A percentile compares a stretch with the other conserved stretches of the same genome.
These are phyloP conservation scores for Coemansia sp. DNA, from an alignment of 192 early-diverging fungal species.

Conservation along the genomic window DNA sequence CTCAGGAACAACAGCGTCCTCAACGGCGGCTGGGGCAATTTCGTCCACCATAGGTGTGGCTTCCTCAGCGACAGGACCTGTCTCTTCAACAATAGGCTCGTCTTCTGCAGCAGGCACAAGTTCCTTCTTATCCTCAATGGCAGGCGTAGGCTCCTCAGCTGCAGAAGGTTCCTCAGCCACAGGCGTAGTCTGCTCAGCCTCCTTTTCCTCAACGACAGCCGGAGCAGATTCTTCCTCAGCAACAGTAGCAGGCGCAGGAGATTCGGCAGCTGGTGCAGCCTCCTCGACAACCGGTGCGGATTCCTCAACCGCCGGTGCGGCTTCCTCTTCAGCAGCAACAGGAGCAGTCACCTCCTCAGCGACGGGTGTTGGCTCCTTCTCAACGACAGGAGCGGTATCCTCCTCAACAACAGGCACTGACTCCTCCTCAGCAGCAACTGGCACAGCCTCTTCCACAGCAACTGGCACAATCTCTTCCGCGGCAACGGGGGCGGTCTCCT, in stretches of 20 bases:
- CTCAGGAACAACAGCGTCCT: background rate
- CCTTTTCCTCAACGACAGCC: background rate
- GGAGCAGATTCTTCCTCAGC: background rate
- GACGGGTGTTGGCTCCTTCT: too few relatives aligned
- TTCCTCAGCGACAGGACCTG: background rate
- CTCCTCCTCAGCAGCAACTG: conserved; percentile 4
- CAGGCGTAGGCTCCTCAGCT: conserved; percentile 10
- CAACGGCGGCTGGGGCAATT: background rate
- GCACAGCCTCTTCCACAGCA: conserved; percentile 8
- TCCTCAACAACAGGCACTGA: background rate
- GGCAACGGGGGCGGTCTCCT: background rate
- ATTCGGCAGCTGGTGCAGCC: too few relatives aligned
- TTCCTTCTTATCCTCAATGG: background rate
- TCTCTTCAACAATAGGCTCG: background rate
- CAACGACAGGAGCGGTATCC: background rate
- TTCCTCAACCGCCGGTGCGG: background rate
- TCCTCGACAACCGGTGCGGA: conserved; percentile 1
- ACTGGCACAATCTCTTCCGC: background rate
- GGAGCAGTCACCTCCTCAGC: conserved; percentile 1
- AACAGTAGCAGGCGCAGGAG: background rate
- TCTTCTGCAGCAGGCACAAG: background rate
- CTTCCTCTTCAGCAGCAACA: background rate
- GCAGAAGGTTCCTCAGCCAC: background rate
- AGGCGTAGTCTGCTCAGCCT: background rate
- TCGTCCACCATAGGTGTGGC: background rate